phyloP scores from a whole-genome alignment of 2,329 filamentous ascomycete species.

The Cadophora sp. region DNA sequence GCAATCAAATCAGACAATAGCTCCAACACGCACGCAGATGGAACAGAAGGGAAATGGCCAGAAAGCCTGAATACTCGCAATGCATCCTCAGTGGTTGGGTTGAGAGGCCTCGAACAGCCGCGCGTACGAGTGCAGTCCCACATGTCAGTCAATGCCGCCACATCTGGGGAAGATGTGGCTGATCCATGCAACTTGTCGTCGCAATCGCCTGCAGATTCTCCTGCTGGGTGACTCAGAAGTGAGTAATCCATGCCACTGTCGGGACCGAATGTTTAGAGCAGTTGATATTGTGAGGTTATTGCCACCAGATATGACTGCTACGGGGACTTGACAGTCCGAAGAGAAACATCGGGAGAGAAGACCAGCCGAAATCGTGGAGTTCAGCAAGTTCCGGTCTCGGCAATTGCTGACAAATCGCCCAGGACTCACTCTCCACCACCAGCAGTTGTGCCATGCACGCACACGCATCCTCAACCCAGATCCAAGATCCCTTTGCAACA shows the following conservation, averaged over 20 bases:
- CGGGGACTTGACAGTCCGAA: constrained; percentile 5
- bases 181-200: constrained; percentile 35
- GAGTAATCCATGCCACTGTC: neutral
- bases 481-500: too few species aligned
- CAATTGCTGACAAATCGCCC: neutral
- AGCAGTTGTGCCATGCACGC: too few species aligned
- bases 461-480: too few species aligned
- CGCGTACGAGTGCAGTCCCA: constrained; percentile 25
- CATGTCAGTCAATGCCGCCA: constrained; percentile 27
- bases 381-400: neutral
- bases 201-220: constrained; percentile 26
- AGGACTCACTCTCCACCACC: too few species aligned
- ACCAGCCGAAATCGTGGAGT: neutral
- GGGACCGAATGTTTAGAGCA: constrained; percentile 6
- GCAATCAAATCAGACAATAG: constrained; percentile 33
- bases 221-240: constrained; percentile 26
- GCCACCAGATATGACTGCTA: constrained; percentile 11
- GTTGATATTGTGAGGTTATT: constrained; percentile 6
- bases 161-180: constrained; percentile 29
- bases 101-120: constrained; percentile 24
- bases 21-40: constrained; percentile 27
- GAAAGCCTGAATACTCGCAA: constrained; percentile 20
- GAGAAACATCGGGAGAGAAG: neutral
- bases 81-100: constrained; percentile 24
- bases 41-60: constrained; percentile 31